Percentiles rank a stretch among this genome's conserved stretches.
Evolutionary conservation across 148 eudicot genomes (phyloP).

Genomic region (Nyssa sinensis): DNA sequence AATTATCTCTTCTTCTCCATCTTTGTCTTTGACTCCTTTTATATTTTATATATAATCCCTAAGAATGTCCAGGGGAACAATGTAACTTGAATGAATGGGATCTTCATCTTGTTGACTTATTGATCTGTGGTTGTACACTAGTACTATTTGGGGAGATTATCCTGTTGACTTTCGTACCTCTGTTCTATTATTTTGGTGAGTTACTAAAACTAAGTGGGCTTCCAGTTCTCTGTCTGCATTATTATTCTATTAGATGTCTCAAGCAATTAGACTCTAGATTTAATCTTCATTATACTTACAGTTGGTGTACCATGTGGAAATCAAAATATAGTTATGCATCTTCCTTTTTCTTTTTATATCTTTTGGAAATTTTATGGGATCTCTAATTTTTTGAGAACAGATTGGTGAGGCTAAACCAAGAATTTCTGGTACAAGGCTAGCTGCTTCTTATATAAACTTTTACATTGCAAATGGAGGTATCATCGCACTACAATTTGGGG

Average conservation of each 20-base stretch:
- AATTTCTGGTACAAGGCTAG: constrained; percentile 76
- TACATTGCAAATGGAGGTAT: constrained; percentile 88
- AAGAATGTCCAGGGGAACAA: neutral
- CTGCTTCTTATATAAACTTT: constrained; percentile 94
- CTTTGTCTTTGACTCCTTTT: neutral
- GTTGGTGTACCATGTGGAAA: neutral
- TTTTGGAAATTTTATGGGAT: neutral
- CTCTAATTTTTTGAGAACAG: constrained; percentile 31
- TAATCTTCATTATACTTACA: no score
- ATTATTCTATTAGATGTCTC: no score
- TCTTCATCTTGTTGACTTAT: constrained; percentile 4
- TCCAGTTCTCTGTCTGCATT: no score
- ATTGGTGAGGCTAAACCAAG: constrained; percentile 77
- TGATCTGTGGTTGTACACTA: no score
- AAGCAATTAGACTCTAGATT: no score
- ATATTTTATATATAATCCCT: neutral
- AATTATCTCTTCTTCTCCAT: neutral
- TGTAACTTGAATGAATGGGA: neutral
- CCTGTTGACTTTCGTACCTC: neutral
- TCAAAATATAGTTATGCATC: neutral
- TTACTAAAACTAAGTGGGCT: no score
- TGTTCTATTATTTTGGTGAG: neutral
- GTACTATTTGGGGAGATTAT: neutral
- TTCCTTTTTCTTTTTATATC: neutral
- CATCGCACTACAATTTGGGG: constrained; percentile 91